Conservation (phyloP, 768 basidiomycete species). For the Phaeotremella fagi region DNA sequence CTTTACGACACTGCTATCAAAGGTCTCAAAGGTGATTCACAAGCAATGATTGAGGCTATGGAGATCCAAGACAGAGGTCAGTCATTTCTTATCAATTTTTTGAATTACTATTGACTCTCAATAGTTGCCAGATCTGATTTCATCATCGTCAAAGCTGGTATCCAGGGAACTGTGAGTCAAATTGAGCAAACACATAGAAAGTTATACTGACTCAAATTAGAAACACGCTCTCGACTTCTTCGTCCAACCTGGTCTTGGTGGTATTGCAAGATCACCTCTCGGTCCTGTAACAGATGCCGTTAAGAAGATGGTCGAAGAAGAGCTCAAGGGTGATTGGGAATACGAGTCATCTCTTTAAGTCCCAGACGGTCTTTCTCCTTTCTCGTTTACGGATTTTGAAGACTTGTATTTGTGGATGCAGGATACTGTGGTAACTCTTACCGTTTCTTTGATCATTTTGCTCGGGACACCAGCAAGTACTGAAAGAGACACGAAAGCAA, state of each 20-base stretch:
- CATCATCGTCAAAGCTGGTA: constrained; percentile 48
- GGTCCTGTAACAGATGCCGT: constrained; percentile 36
- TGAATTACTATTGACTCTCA: background rate
- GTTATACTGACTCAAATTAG: constrained; percentile 1
- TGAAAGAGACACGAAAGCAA: too few relatives aligned
- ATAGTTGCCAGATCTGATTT: constrained; percentile 47
- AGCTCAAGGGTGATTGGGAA: constrained; percentile 43
- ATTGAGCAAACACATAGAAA: background rate
- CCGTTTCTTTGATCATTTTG: too few relatives aligned
- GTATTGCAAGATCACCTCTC: constrained; percentile 43
- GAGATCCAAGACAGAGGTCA: constrained; percentile 44
- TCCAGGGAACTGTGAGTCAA: constrained; percentile 39
- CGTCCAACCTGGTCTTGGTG: constrained; percentile 46
- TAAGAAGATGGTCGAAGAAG: constrained; percentile 46
- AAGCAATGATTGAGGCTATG: constrained; percentile 43
- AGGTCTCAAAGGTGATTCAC: constrained; percentile 43
- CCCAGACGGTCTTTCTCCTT: too few relatives aligned
- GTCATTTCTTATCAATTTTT: background rate
- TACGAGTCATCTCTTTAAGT: constrained; percentile 36
- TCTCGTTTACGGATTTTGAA: too few relatives aligned
- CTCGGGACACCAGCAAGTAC: too few relatives aligned
- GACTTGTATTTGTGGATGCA: too few relatives aligned
- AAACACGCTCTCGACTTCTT: constrained; percentile 48
- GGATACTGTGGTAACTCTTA: too few relatives aligned
- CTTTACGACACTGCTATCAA: constrained; percentile 45